phyloP scores from a whole-genome alignment of 768 basidiomycete genomes.

The Pisolithus tinctorius region DNA sequence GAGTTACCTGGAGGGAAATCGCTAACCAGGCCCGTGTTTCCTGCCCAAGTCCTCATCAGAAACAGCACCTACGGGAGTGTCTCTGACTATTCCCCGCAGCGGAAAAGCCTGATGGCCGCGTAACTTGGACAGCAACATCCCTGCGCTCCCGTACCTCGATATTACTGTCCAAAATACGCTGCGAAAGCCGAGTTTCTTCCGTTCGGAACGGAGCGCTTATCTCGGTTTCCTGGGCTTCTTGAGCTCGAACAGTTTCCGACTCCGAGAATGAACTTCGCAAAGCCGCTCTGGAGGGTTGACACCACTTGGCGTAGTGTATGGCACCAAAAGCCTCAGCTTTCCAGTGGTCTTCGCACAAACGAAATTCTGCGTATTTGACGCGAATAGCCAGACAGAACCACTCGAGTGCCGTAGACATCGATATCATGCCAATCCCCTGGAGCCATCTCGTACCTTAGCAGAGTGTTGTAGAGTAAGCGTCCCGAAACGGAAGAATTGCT shows the following conservation, averaged over 20 bases:
- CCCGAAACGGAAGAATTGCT: slow-evolving; percentile 3
- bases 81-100: too few species aligned
- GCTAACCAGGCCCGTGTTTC: neutral
- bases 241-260: neutral
- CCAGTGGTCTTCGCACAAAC: slow-evolving; percentile 4
- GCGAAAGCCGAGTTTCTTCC: neutral
- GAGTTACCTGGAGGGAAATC: neutral
- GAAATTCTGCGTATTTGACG: slow-evolving; percentile 1
- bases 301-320: neutral
- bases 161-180: neutral
- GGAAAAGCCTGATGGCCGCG: neutral
- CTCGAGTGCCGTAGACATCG: slow-evolving; percentile 5
- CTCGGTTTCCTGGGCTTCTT: neutral
- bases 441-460: slow-evolving; percentile 5
- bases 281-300: neutral
- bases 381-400: slow-evolving; percentile 5
- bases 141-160: neutral
- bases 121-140: neutral
- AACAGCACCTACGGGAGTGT: too few species aligned
- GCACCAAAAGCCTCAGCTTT: slow-evolving; percentile 5
- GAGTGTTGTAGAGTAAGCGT: slow-evolving; percentile 1
- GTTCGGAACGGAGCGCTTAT: neutral
- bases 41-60: too few species aligned
- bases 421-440: slow-evolving; percentile 2
- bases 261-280: neutral